Evolutionary conservation across 352 stramenopile genomes (phyloP).

Genomic region (Pythium utonaiense): DNA sequence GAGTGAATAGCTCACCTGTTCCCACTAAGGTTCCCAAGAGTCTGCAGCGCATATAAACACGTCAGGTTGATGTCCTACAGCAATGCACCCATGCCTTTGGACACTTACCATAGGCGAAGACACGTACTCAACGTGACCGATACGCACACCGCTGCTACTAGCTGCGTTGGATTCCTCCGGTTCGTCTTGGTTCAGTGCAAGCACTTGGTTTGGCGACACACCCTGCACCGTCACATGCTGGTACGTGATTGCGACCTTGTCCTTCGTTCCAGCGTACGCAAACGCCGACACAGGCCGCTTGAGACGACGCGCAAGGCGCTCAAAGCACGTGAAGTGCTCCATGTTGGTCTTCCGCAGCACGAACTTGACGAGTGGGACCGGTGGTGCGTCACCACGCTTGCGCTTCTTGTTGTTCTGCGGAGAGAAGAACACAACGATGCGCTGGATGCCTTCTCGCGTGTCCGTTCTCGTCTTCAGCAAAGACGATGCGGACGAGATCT

Average conservation of each 20-base stretch:
- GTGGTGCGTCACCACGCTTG: conserved; percentile 47
- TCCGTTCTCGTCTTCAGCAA: conserved; percentile 69
- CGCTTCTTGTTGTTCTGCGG: conserved; percentile 63
- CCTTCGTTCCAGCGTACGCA: conserved; percentile 68
- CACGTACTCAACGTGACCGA: conserved; percentile 57
- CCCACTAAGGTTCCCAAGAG: conserved; percentile 45
- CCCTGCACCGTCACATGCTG: conserved; percentile 60
- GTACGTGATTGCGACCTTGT: conserved; percentile 67
- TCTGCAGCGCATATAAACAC: conserved; percentile 17
- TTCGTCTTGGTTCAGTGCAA: conserved; percentile 30
- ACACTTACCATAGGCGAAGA: conserved; percentile 38
- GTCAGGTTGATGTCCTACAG: background rate
- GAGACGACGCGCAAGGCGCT: conserved; percentile 43
- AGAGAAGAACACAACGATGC: conserved; percentile 57
- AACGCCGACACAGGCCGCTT: conserved; percentile 51
- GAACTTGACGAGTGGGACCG: conserved; percentile 50
- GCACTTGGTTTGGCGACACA: conserved; percentile 37
- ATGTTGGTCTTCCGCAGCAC: conserved; percentile 72
- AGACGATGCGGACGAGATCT: conserved; percentile 53
- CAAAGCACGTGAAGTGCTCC: conserved; percentile 72
- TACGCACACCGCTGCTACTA: conserved; percentile 21
- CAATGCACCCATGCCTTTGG: background rate
- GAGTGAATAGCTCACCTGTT: conserved; percentile 33
- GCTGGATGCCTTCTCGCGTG: conserved; percentile 34
- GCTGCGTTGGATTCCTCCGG: background rate